Evolutionary conservation across 768 basidiomycete genomes (phyloP).

Genomic region (Lactarius hengduanensis): DNA sequence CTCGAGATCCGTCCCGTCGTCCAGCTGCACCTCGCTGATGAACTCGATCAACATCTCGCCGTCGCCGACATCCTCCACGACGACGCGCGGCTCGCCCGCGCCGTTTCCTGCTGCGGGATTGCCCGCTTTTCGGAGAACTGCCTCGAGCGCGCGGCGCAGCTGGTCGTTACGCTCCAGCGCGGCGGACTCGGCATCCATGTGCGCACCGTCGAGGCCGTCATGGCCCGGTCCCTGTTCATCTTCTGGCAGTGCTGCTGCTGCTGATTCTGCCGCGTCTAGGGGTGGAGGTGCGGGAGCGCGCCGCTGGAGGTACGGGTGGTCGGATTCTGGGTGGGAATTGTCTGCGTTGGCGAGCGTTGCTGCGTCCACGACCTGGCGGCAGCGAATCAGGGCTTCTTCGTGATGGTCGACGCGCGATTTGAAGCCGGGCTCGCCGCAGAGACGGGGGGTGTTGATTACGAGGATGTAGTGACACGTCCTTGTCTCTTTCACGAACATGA

Average conservation of each 20-base stretch:
- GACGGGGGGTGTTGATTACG: conserved; percentile 90
- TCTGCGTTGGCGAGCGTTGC: conserved; percentile 32
- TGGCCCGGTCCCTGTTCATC: not conserved
- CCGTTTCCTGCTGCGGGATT: conserved; percentile 1
- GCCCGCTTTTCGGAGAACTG: conserved; percentile 16
- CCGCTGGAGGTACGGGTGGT: conserved; percentile 45
- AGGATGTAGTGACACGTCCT: conserved; percentile 93
- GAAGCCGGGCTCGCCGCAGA: conserved; percentile 93
- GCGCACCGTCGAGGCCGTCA: not conserved
- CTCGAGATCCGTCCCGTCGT: conserved; percentile 26
- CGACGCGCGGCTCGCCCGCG: conserved; percentile 16
- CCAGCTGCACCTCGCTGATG: conserved; percentile 21
- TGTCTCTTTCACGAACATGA: conserved; percentile 89
- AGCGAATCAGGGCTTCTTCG: conserved; percentile 70
- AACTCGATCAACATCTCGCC: conserved; percentile 32
- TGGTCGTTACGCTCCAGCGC: not conserved
- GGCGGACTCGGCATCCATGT: not conserved
- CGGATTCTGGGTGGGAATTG: conserved; percentile 45
- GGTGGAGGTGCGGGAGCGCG: conserved; percentile 12
- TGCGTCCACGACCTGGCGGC: conserved; percentile 64
- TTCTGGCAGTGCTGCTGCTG: not conserved
- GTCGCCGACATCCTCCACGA: conserved; percentile 29
- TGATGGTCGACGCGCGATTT: conserved; percentile 65
- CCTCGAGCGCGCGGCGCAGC: conserved; percentile 27
- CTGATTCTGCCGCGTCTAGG: conserved; percentile 13